A percentile compares a stretch with the other conserved stretches of the same genome.
phyloP scores from a whole-genome alignment of 2,329 filamentous ascomycete species.

The Pyrenochaeta sp. region DNA sequence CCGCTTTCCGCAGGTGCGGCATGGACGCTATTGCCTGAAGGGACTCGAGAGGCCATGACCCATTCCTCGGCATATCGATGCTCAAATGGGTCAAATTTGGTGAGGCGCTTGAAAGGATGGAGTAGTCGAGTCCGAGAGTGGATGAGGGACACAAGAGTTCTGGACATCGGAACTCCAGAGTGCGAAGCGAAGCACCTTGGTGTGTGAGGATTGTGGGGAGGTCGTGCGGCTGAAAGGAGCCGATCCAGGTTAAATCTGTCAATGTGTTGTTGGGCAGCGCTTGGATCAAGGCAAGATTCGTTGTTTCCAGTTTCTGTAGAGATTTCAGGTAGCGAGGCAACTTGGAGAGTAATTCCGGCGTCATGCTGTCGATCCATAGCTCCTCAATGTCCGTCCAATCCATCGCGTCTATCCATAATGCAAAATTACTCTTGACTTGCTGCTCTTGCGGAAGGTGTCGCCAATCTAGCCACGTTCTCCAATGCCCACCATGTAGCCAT shows the following conservation, averaged over 20 bases:
- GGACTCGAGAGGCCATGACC: constrained; percentile 20
- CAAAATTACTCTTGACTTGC: constrained; percentile 13
- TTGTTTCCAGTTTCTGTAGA: constrained; percentile 10
- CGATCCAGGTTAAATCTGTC: constrained; percentile 10
- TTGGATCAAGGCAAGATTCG: constrained; percentile 11
- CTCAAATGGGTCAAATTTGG: constrained; percentile 17
- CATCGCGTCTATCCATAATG: constrained; percentile 25
- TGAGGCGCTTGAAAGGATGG: constrained; percentile 7
- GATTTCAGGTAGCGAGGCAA: neutral
- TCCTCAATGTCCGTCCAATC: constrained; percentile 18
- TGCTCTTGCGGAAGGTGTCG: neutral
- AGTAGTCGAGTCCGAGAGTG: constrained; percentile 2
- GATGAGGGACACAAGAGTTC: constrained; percentile 1
- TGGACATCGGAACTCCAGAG: constrained; percentile 10
- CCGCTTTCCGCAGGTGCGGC: constrained; percentile 11
- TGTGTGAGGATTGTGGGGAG: constrained; percentile 9
- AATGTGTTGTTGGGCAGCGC: constrained; percentile 13
- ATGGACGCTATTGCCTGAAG: constrained; percentile 11
- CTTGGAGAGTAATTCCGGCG: neutral
- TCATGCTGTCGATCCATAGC: constrained; percentile 1
- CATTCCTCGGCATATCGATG: constrained; percentile 22
- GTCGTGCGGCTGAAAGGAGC: neutral
- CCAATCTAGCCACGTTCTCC: constrained; percentile 5
- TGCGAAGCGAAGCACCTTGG: constrained; percentile 17
- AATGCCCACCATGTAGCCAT: neutral